Evolutionary conservation across 768 basidiomycete species (phyloP).

Genomic region (Boletellus ananiceps): DNA sequence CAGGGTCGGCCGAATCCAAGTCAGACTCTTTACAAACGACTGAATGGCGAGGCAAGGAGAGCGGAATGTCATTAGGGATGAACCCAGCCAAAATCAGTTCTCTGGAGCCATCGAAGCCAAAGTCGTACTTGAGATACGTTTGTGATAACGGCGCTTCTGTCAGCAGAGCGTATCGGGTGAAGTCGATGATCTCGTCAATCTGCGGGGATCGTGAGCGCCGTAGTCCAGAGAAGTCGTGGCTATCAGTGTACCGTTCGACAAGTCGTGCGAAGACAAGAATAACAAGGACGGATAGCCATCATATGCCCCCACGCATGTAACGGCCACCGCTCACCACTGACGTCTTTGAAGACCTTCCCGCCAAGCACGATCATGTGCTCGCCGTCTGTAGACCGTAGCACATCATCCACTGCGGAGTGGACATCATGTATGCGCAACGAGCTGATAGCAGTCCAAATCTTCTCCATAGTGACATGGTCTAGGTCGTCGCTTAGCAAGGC

Average conservation of each 20-base stretch:
- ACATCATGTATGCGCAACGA: constrained; percentile 28
- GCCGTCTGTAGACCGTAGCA: constrained; percentile 25
- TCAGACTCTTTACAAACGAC: constrained; percentile 14
- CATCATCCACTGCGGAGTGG: constrained; percentile 29
- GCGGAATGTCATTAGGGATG: constrained; percentile 23
- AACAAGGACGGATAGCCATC: constrained; percentile 27
- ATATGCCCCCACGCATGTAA: constrained; percentile 36
- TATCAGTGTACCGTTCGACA: constrained; percentile 26
- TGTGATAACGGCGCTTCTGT: constrained; percentile 15
- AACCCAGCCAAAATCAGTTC: constrained; percentile 32
- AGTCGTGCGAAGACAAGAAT: constrained; percentile 30
- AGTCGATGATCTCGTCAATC: constrained; percentile 29
- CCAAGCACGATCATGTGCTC: constrained; percentile 32
- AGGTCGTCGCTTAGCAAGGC: constrained; percentile 30
- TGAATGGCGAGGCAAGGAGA: constrained; percentile 21
- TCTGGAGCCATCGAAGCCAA: constrained; percentile 21
- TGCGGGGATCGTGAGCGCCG: constrained; percentile 5
- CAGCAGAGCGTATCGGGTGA: constrained; percentile 28
- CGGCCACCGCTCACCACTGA: constrained; percentile 27
- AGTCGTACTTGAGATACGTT: constrained; percentile 19
- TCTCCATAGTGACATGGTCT: constrained; percentile 31
- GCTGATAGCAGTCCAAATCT: constrained; percentile 31
- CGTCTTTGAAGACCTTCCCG: constrained; percentile 31
- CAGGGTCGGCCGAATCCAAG: constrained; percentile 2
- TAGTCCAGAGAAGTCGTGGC: neutral